Base-by-base conservation (phyloP, 2,329 filamentous ascomycete species). In the Diaporthe vexans region DNA sequence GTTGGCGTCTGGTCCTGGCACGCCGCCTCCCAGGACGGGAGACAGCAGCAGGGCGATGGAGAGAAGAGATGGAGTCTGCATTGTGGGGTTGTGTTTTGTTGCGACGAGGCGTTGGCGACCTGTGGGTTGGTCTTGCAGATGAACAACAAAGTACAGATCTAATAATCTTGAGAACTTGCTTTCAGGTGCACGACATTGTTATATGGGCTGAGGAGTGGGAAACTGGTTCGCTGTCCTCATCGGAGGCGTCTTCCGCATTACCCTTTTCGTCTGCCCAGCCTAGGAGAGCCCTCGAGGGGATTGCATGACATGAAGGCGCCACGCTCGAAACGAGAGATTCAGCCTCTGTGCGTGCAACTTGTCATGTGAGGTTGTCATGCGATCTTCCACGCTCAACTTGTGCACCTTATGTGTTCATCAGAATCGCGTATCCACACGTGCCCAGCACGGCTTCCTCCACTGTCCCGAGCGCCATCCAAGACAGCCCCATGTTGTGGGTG, bases 191-290 rank as follows among this genome's bases (percentile, higher is more conserved):
- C 13, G 29, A 11, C 9, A 52, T 46, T 33, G 37, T 29, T 72
- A 57, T 61, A 73, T 70, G 58, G 71, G 13, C 43, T 11, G 19
- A 48, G 5, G n/a, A 10, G 26, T 24, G 40, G 57, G 19, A 33
- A 78, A 71, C 24, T 76, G 79, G 75, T 70, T 79, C 75, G 79
- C 75, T 82, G 80, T 82, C 80, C 80, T 81, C 77, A 79, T 79
- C 80, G 80, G 80, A 81, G 73, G 59, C 67, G 73, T 65, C 74
- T 76, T 81, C 80, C 80, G 80, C 56, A 72, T 79, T 80, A 74
- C 79, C 79, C 73, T 77, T 77, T 79, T 71, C 40, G 67, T 67
- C 63, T 11, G 46, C 63, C 63, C 29, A 37, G 63, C 46, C 19
- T 52, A 8, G 48, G 7, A 37, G 63, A 52, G 48, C 61, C 35